These are phyloP conservation scores for Populus tremula DNA, from an alignment of 345 rosid species.

Conservation along the genomic window DNA sequence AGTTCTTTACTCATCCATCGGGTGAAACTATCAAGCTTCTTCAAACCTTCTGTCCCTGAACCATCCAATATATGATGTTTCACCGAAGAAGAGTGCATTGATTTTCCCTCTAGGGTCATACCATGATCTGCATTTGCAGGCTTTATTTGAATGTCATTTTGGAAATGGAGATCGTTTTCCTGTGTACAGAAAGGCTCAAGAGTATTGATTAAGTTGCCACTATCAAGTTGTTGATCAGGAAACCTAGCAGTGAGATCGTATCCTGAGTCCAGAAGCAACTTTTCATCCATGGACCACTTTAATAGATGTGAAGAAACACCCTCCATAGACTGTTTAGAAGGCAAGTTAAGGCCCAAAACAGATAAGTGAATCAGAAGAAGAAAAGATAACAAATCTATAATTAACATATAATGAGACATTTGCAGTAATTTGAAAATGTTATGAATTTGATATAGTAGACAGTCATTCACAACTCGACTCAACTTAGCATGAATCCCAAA, in stretches of 20 bases:
- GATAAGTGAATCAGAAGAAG: conserved; percentile 3
- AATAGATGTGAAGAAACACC: conserved; percentile 24
- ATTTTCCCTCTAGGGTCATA: conserved; percentile 46
- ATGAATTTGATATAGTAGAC: background rate
- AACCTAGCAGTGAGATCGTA: conserved; percentile 32
- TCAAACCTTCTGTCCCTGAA: conserved; percentile 55
- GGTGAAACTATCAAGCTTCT: conserved; percentile 87
- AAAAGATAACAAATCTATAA: background rate
- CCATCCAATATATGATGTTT: conserved; percentile 50
- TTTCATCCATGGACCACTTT: conserved; percentile 34
- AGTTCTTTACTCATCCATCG: conserved; percentile 96
- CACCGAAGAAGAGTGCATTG: conserved; percentile 37
- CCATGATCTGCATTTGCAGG: conserved; percentile 33
- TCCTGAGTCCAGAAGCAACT: conserved; percentile 38
- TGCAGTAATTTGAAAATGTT: background rate
- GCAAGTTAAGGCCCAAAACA: conserved; percentile 4
- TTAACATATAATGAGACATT: background rate
- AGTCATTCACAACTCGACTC: background rate
- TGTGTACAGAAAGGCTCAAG: conserved; percentile 20
- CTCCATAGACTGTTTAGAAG: conserved; percentile 31
- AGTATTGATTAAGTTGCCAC: conserved; percentile 20
- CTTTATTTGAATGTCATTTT: conserved; percentile 24
- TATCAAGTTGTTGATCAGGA: conserved; percentile 38
- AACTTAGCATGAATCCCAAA: background rate
- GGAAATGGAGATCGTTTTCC: conserved; percentile 16